phyloP scores from a whole-genome alignment of 2,329 filamentous ascomycete species.

The Alternaria atra region DNA sequence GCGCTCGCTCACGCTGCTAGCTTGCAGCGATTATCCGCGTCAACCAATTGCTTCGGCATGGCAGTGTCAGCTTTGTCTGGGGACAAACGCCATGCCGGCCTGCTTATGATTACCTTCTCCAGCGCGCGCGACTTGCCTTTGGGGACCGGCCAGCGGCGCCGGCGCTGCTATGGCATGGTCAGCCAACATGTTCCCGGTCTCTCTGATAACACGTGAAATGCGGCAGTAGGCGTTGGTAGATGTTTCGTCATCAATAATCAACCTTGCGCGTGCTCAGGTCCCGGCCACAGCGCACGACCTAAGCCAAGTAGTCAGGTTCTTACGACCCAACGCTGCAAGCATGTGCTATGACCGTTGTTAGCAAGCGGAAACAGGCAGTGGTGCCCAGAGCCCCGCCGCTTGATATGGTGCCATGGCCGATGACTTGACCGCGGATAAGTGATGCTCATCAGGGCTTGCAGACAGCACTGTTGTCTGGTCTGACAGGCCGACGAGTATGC shows the following conservation, averaged over 20 bases:
- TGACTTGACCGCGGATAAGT: slow-evolving; percentile 13
- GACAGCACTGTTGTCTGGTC: slow-evolving; percentile 19
- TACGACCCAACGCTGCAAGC: slow-evolving; percentile 22
- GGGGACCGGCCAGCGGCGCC: slow-evolving; percentile 17
- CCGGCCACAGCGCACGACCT: slow-evolving; percentile 13
- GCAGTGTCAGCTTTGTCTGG: slow-evolving; percentile 24
- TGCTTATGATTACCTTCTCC: slow-evolving; percentile 31
- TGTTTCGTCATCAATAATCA: slow-evolving; percentile 20
- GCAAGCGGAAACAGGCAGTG: slow-evolving; percentile 24
- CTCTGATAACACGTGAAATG: slow-evolving; percentile 43
- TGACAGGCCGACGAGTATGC: slow-evolving; percentile 21
- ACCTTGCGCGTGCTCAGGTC: slow-evolving; percentile 23
- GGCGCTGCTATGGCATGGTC: slow-evolving; percentile 12
- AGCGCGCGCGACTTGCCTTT: slow-evolving; percentile 18
- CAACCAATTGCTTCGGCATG: slow-evolving; percentile 35
- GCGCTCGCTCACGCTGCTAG: slow-evolving; percentile 41
- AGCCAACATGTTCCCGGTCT: slow-evolving; percentile 18
- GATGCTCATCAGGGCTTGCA: slow-evolving; percentile 16
- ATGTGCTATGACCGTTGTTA: slow-evolving; percentile 22
- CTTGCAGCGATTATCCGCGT: slow-evolving; percentile 34
- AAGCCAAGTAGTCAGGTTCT: slow-evolving; percentile 9
- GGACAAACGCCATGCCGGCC: slow-evolving; percentile 18
- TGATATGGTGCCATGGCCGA: slow-evolving; percentile 20
- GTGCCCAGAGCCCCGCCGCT: slow-evolving; percentile 22
- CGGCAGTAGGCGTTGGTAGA: slow-evolving; percentile 26